Base-by-base conservation (phyloP, 148 eudicot genomes). In the Rhododendron williamsianum region DNA sequence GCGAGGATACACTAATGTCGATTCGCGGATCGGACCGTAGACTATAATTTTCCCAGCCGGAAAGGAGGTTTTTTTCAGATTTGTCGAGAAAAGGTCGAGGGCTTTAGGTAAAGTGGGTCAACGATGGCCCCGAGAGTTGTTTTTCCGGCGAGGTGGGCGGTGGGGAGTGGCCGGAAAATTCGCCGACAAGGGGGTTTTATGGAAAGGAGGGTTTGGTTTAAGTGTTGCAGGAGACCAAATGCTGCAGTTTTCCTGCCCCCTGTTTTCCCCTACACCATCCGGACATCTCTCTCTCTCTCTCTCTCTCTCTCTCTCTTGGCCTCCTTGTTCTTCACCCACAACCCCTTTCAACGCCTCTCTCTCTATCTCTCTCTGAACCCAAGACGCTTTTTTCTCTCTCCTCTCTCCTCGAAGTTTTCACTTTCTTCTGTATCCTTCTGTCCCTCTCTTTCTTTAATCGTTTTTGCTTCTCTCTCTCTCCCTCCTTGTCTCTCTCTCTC, bases 211-310 rank as follows among this genome's bases (percentile, higher is more conserved):
- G 38, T 58, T 81, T 87, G 86, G 84, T 84, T 87, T 88, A 84
- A 86, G 92, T 21, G 87, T 88, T 84, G 87, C 88, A 86, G 86
- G 86, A 89, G 95, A 92, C 95, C 92, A 91, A 86, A 89, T 91
- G 92, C 90, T 89, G 92, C 84, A 85, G 19, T 71, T 71, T 78
- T 88, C n/a, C 81, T 92, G 93, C 87, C 93, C 92, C 93, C 94
- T 92, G 84, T 79, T 45, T 82, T 67, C 81, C 87, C 86, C 92
- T 83, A 91, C 94, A 91, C 13, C 54, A 36, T 49, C 86, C 89
- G 84, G 92, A 90, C 93, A 90, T 80, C 51, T 84, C 83, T 84
- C 87, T 86, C 78, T 65, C 86, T 60, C 76, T 48, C 83, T 23
- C 73, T 78, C 52, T 65, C 86, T 60, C 76, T 48, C 83, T 23